Conservation (phyloP, 169 alveolate genomes). For the Eimeria praecox region DNA sequence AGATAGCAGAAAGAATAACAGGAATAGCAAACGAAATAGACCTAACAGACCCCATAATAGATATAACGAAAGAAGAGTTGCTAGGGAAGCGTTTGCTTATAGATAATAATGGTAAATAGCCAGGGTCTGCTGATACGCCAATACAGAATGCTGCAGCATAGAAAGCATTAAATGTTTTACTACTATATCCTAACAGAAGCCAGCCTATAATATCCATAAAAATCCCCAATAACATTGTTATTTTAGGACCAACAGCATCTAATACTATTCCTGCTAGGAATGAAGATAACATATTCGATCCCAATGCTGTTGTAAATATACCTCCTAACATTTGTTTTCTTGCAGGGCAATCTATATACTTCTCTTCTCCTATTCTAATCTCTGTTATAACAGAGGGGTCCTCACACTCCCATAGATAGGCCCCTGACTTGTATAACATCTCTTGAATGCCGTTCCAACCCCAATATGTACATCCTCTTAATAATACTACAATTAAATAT, state of each 20-base stretch:
- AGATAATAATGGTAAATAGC: constrained; percentile 77
- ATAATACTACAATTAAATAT: constrained; percentile 70
- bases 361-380: constrained; percentile 13
- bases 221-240: constrained; percentile 49
- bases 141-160: constrained; percentile 78
- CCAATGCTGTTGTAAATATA: constrained; percentile 66
- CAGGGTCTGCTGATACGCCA: constrained; percentile 81
- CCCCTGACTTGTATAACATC: constrained; percentile 83
- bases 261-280: constrained; percentile 59
- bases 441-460: constrained; percentile 84
- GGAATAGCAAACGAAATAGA: constrained; percentile 80
- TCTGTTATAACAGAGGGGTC: background rate
- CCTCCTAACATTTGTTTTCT: constrained; percentile 71
- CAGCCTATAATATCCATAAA: constrained; percentile 72
- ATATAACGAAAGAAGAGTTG: constrained; percentile 72
- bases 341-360: constrained; percentile 66
- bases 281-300: constrained; percentile 75
- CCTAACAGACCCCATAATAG: constrained; percentile 79
- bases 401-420: constrained; percentile 78
- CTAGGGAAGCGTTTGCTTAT: constrained; percentile 70
- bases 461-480: constrained; percentile 83
- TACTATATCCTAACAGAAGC: constrained; percentile 58
- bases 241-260: constrained; percentile 81
- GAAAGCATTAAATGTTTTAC: constrained; percentile 46
- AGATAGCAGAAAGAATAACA: constrained; percentile 69